phyloP scores from a whole-genome alignment of 2,329 filamentous ascomycete species.

The Sarocladium oryzae region DNA sequence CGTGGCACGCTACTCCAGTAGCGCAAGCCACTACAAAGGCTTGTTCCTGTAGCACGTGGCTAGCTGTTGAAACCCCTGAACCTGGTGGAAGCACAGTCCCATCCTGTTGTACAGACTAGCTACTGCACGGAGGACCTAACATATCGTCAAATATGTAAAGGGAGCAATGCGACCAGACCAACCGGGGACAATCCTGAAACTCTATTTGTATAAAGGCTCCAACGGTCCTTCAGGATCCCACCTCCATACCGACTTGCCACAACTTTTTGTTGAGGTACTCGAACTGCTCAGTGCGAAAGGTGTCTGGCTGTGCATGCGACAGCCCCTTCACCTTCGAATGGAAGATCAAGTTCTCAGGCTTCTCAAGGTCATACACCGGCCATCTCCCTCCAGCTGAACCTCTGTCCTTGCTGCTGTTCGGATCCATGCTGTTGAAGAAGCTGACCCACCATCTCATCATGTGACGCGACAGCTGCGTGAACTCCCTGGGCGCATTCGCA shows the following conservation, averaged over 20 bases:
- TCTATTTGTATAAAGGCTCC: too few relatives aligned
- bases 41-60: too few relatives aligned
- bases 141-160: too few relatives aligned
- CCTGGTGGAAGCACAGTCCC: too few relatives aligned
- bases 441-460: conserved; percentile 17
- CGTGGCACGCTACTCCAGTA: too few relatives aligned
- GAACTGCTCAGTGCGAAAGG: background rate
- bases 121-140: too few relatives aligned
- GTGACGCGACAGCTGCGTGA: background rate
- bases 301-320: background rate
- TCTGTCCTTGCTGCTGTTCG: conserved; percentile 26
- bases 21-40: too few relatives aligned
- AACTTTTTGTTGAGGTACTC: conserved; percentile 1
- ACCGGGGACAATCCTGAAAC: too few relatives aligned
- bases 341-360: conserved; percentile 38
- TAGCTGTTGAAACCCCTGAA: too few relatives aligned
- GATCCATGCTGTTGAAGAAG: conserved; percentile 36
- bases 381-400: conserved; percentile 25
- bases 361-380: conserved; percentile 31
- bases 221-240: background rate
- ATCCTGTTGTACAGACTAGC: too few relatives aligned
- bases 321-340: conserved; percentile 36
- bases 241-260: background rate
- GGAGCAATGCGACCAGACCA: too few relatives aligned
- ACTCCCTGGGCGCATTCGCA: background rate